phyloP scores from a whole-genome alignment of 2,329 filamentous ascomycete species.

The Colletotrichum ledebouriae region DNA sequence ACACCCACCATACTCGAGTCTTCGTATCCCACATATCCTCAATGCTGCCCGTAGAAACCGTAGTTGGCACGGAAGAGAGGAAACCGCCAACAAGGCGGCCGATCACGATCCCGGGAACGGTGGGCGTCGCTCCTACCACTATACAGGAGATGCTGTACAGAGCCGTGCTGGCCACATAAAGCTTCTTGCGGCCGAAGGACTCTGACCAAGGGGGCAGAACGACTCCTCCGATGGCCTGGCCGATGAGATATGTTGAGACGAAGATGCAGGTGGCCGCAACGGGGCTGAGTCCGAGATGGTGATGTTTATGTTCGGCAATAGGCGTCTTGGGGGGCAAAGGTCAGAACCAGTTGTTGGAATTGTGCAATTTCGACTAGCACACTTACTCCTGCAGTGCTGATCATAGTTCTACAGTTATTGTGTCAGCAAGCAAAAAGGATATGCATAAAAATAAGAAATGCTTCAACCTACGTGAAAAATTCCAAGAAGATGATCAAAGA shows the following conservation, averaged over 20 bases:
- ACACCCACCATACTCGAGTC: slow-evolving; percentile 18
- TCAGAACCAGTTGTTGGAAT: neutral
- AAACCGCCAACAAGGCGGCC: slow-evolving; percentile 11
- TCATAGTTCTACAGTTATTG: slow-evolving; percentile 10
- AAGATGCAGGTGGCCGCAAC: slow-evolving; percentile 19
- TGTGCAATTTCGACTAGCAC: neutral
- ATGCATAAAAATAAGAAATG: accelerated
- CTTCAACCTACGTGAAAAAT: slow-evolving; percentile 24
- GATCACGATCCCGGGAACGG: slow-evolving; percentile 9
- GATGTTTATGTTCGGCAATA: neutral
- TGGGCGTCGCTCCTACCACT: neutral
- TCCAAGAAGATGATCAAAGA: slow-evolving; percentile 23
- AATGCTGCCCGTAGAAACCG: slow-evolving; percentile 22
- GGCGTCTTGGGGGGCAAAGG: neutral
- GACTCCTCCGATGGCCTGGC: slow-evolving; percentile 22
- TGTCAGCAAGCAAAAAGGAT: too few species aligned
- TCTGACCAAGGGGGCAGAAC: slow-evolving; percentile 29
- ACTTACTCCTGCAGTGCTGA: slow-evolving; percentile 30
- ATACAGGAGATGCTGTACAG: slow-evolving; percentile 27
- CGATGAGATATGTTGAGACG: slow-evolving; percentile 29
- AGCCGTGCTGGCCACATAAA: slow-evolving; percentile 22
- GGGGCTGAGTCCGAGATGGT: neutral
- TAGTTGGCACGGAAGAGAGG: slow-evolving; percentile 19
- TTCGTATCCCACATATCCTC: slow-evolving; percentile 34
- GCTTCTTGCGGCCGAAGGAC: slow-evolving; percentile 30